Base-by-base conservation (phyloP, 2,329 filamentous ascomycete genomes). In the Dothideomycetes sp. region DNA sequence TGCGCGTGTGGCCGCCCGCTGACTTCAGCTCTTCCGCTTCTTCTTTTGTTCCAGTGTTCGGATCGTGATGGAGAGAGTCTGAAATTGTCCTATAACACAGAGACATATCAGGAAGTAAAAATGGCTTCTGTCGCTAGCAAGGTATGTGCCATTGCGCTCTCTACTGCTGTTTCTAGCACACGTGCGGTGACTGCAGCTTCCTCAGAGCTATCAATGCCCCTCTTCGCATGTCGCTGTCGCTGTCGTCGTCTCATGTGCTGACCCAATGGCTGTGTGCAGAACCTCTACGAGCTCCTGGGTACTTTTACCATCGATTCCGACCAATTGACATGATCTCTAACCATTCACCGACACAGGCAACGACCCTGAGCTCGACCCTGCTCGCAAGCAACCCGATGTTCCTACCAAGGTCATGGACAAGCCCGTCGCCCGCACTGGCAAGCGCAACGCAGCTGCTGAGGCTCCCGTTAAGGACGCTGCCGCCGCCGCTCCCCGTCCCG, bases 211-310 rank as follows among this genome's bases (percentile, higher is more conserved):
- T 13, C 18, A 11, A 33, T 8, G 20, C 31, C 20, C 18, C 38
- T 28, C 25, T 33, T 20, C 38, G 31, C 27, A 25, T 13, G 5
- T 13, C 5, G 13, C 20, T 33, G 10, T 7, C 10, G n/a, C 31
- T 33, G 16, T 16, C 31, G 9, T 16, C 16, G 7, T 18, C 17
- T 23, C 33, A 18, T 9, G 22, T 15, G 39, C 44, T 45, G 44
- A 45, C 44, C 38, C 34, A 30, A 34, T 24, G 30, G 23, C 17
- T 35, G 53, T 38, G 50, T 51, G 53, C 59, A 96, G 91, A 98
- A 98, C 78, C 81, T 84, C 63, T 96, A 84, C 78, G 89, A 91
- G 78, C 82, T 94, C 73, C 86, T 98, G 77, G 89, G 91, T 96
- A 94, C 38, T 42, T 42, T 13, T 34, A 27, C 25, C 34, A 19